Conservation (phyloP, 768 basidiomycete species). For the Tricholoma furcatifolium region DNA sequence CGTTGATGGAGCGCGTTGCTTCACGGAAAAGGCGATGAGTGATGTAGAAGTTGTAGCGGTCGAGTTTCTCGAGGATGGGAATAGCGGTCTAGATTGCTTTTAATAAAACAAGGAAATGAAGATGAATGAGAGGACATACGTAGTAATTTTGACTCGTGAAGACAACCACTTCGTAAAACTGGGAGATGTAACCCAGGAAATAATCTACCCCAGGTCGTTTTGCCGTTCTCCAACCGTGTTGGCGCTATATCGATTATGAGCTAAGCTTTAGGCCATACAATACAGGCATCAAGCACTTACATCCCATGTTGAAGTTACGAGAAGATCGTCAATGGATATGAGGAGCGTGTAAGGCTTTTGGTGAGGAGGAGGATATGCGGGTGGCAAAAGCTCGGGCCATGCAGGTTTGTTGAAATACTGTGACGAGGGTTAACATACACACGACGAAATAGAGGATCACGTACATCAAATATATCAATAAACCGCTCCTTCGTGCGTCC, state of each 20-base stretch:
- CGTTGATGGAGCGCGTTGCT: constrained; percentile 79
- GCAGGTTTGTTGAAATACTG: constrained; percentile 93
- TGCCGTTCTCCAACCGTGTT: constrained; percentile 95
- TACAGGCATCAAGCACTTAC: constrained; percentile 47
- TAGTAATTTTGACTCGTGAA: constrained; percentile 91
- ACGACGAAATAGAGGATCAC: constrained; percentile 22
- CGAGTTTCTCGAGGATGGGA: constrained; percentile 90
- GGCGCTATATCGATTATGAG: constrained; percentile 50
- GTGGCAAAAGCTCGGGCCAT: constrained; percentile 90
- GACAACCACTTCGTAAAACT: constrained; percentile 97
- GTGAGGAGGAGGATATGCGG: constrained; percentile 76
- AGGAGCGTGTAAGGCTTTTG: constrained; percentile 92
- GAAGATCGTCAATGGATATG: constrained; percentile 87
- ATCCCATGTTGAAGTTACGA: constrained; percentile 94
- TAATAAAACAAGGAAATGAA: not conserved
- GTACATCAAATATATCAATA: constrained; percentile 65
- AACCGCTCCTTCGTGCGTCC: constrained; percentile 63
- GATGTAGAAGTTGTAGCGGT: constrained; percentile 89
- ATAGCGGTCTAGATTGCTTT: constrained; percentile 65
- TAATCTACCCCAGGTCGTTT: constrained; percentile 98
- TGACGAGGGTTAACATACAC: not conserved
- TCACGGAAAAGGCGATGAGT: constrained; percentile 92
- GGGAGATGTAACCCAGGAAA: constrained; percentile 95
- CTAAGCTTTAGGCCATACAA: not conserved
- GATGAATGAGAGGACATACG: constrained; percentile 45